Conservation (phyloP, 805 yeast species). For the Yarrowia deformans region DNA sequence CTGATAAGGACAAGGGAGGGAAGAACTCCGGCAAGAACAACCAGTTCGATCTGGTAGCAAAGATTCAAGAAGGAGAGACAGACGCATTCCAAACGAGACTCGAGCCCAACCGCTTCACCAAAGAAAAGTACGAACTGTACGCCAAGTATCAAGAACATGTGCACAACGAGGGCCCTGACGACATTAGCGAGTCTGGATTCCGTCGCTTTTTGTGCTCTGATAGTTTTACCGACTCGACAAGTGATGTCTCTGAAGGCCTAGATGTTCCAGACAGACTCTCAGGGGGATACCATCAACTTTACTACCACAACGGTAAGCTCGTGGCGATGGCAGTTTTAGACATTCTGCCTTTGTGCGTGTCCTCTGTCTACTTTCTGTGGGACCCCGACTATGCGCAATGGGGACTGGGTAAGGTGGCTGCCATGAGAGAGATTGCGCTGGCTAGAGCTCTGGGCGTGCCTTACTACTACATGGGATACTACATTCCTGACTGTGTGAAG, state of each 20-base stretch:
- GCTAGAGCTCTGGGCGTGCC: constrained; percentile 57
- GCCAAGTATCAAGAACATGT: constrained; percentile 72
- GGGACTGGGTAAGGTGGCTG: constrained; percentile 80
- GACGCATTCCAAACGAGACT: constrained; percentile 47
- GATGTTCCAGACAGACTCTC: constrained; percentile 28
- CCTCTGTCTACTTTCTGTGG: constrained; percentile 89
- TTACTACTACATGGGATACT: constrained; percentile 81
- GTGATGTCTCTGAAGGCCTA: constrained; percentile 1
- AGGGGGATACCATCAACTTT: constrained; percentile 83
- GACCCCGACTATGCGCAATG: constrained; percentile 76
- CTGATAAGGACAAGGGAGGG: constrained; percentile 41
- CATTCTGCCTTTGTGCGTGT: constrained; percentile 68
- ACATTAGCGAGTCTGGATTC: constrained; percentile 60
- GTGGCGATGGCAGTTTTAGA: constrained; percentile 82
- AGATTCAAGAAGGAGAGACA: constrained; percentile 54
- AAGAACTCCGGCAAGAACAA: constrained; percentile 42
- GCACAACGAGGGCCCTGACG: constrained; percentile 63
- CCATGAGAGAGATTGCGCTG: constrained; percentile 70
- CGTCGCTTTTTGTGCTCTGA: constrained; percentile 70
- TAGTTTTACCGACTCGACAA: constrained; percentile 4
- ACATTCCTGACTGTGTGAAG: constrained; percentile 77
- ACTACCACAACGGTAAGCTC: constrained; percentile 66
- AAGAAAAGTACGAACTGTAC: constrained; percentile 61
- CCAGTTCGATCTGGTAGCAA: constrained; percentile 49
- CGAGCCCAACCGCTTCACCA: constrained; percentile 60